phyloP scores from a whole-genome alignment of 148 eudicot species.

The Fallopia convolvulus region DNA sequence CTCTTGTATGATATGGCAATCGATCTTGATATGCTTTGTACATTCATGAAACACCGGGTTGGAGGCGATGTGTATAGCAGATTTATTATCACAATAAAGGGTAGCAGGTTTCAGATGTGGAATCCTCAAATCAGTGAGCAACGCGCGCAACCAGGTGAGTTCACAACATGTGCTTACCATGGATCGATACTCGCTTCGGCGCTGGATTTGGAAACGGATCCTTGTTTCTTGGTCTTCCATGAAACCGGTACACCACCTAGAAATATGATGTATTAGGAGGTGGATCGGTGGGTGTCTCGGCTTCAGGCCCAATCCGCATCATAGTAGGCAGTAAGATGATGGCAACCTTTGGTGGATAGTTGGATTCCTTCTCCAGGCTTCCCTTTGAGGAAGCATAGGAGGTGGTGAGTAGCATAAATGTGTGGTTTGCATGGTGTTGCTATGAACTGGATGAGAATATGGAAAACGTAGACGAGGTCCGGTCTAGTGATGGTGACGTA shows the following conservation, averaged over 20 bases:
- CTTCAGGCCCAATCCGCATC: no score
- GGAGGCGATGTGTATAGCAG: not conserved
- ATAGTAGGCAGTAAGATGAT: no score
- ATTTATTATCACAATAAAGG: not conserved
- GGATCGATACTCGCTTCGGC: not conserved
- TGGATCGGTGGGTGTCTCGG: no score
- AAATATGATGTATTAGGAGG: not conserved
- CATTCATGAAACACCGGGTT: not conserved
- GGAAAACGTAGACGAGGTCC: no score
- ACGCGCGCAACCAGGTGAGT: not conserved
- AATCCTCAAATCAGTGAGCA: not conserved
- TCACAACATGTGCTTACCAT: not conserved
- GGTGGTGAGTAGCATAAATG: not conserved
- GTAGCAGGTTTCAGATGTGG: not conserved
- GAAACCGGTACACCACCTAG: not conserved
- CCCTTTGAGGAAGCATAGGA: no score
- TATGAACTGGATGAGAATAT: no score
- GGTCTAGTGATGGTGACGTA: no score
- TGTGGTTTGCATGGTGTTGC: not conserved
- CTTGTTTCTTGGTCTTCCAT: constrained; percentile 2
- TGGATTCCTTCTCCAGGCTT: no score
- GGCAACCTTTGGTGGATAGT: no score
- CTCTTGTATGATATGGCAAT: not conserved
- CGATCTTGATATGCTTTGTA: not conserved
- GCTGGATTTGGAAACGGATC: not conserved